Conservation (phyloP, 2,329 filamentous ascomycete genomes). For the Colletotrichum viniferum region DNA sequence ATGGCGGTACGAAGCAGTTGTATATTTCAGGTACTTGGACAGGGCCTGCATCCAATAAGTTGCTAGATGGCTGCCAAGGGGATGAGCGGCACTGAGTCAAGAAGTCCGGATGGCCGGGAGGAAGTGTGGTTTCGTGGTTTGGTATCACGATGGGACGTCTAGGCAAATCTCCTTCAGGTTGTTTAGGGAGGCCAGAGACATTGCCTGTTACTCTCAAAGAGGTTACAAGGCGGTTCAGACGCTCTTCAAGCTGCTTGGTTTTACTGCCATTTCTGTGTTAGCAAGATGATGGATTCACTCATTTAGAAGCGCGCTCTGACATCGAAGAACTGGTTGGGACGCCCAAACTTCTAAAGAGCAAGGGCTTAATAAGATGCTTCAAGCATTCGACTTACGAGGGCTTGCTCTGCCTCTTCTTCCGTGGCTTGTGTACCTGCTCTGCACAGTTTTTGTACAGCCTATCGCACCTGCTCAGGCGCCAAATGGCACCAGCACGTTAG, state of each 20-base stretch:
- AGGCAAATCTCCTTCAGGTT: not conserved
- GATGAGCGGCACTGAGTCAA: not conserved
- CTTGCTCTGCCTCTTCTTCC: constrained; percentile 56
- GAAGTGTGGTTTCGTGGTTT: not conserved
- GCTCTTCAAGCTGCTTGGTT: constrained; percentile 54
- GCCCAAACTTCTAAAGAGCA: too few relatives aligned
- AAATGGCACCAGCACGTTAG: not conserved
- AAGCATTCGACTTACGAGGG: constrained; percentile 47
- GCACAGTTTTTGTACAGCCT: constrained; percentile 52
- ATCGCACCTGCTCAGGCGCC: constrained; percentile 43
- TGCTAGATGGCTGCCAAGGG: constrained; percentile 4
- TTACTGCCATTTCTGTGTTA: constrained; percentile 33
- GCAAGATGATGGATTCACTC: rapidly evolving
- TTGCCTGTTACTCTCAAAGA: constrained; percentile 49
- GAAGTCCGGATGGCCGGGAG: not conserved
- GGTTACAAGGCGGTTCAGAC: constrained; percentile 53
- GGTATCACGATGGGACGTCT: not conserved
- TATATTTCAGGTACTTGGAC: constrained; percentile 45
- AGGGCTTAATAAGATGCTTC: too few relatives aligned
- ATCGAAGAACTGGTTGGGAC: too few relatives aligned
- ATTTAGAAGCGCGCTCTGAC: too few relatives aligned
- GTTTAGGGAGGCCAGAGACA: constrained; percentile 20
- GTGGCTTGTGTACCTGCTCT: constrained; percentile 50
- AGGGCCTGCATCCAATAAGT: constrained; percentile 22
- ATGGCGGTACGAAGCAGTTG: constrained; percentile 49